Evolutionary conservation across 176 grass and related monocot species (phyloP), one percentile per base, ranked within the genome.

Genomic region (Urochloa ruziziensis): DNA sequence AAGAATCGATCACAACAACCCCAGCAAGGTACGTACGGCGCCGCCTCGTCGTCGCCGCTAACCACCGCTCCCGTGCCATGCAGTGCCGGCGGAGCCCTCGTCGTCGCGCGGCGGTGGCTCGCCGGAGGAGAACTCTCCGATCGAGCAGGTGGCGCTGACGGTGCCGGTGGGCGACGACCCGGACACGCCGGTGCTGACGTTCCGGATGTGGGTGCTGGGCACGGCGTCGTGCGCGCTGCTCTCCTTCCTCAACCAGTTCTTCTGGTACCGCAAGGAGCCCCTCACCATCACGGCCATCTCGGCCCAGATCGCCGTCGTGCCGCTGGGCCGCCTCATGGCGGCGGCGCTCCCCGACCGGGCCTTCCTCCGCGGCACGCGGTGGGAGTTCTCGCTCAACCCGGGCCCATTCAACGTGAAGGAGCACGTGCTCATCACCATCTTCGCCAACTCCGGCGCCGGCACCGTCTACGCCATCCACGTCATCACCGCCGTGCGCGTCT

Each of bases 181-280:
- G 10, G 28, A 47, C 47, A 82, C 71, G 21, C 95, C 92, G 25
- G 92, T 86, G 60, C 86, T 97, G 43, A 97, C 92, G n/a, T 94
- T 97, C 74, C 90, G 95, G 81, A 91, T 97, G 95, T 97, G 92
- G 95, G 95, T 97, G 16, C 88, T 97, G 9, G 95, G 95, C 12
- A 91, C 79, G 62, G 76, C 70, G 10, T 97, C 95, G 28, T 97
- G 92, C 82, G 86, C 51, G 58, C 73, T 93, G 87, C 92, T 97
- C 12, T 94, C 95, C 17, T 94, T 97, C 86, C 84, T 94, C 37
- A 97, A 97, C 90, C 88, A 93, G 79, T 97, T 97, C 86, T 97
- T 97, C 92, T 90, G 88, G 95, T 97, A 97, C 88, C 83, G 92
- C 30, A 94, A 94, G 86, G 95, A 97, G 90, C 95, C 95, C 62